Percentiles rank a stretch among this genome's conserved stretches.
Evolutionary conservation across 2,329 filamentous ascomycete species (phyloP).

Genomic region (Stemphylium vesicarium): DNA sequence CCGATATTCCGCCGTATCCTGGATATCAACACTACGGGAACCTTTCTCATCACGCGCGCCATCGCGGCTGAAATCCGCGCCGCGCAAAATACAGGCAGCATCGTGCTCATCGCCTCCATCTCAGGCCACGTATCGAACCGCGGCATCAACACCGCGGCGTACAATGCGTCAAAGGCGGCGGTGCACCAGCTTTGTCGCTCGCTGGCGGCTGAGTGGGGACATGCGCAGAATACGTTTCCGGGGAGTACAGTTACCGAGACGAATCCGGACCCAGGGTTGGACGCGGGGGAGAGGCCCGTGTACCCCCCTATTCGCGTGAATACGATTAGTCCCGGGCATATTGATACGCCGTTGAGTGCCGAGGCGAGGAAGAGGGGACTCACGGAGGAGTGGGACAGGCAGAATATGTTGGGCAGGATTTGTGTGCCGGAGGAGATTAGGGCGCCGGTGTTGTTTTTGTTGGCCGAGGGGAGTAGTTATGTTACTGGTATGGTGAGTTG

Average conservation of each 20-base stretch:
- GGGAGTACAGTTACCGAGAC: slow-evolving; percentile 24
- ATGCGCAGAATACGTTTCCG: slow-evolving; percentile 51
- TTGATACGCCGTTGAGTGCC: slow-evolving; percentile 53
- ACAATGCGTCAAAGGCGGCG: slow-evolving; percentile 63
- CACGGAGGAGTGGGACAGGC: slow-evolving; percentile 38
- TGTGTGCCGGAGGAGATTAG: slow-evolving; percentile 39
- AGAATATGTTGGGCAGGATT: slow-evolving; percentile 46
- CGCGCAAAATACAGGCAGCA: slow-evolving; percentile 39
- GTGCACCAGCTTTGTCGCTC: slow-evolving; percentile 60
- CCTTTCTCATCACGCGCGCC: slow-evolving; percentile 44
- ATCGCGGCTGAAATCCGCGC: slow-evolving; percentile 43
- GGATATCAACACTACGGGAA: slow-evolving; percentile 49
- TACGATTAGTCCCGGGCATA: slow-evolving; percentile 60
- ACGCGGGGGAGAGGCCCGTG: slow-evolving; percentile 9
- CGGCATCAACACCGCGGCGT: slow-evolving; percentile 53
- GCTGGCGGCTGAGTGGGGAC: slow-evolving; percentile 58
- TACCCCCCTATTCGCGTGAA: slow-evolving; percentile 59
- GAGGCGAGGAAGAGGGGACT: slow-evolving; percentile 39
- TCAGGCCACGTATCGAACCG: slow-evolving; percentile 44
- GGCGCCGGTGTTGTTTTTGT: slow-evolving; percentile 38
- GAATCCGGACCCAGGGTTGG: slow-evolving; percentile 23
- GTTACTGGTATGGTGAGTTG: slow-evolving; percentile 59
- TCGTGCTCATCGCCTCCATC: slow-evolving; percentile 50
- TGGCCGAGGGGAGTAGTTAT: slow-evolving; percentile 62
- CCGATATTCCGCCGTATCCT: slow-evolving; percentile 45